These are phyloP conservation scores for Closterium sp. DNA, from an alignment of 139 green algal species.

Conservation along the genomic window DNA sequence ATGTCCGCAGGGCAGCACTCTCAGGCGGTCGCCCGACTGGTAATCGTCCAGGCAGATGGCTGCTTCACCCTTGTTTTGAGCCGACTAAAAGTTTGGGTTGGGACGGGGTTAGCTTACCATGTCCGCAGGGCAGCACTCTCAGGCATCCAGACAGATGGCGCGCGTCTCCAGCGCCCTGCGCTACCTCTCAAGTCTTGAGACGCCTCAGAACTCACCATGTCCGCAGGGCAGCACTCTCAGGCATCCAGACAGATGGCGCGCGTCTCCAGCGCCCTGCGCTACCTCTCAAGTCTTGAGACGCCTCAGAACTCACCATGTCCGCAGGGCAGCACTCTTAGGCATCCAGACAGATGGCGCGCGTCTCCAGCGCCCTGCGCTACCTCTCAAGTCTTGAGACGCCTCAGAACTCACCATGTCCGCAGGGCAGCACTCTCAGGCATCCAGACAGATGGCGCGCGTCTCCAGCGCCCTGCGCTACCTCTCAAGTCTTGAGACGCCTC, in stretches of 20 bases:
- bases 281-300: too few species aligned
- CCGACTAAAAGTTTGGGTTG: too few species aligned
- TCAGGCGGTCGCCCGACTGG: constrained; percentile 45
- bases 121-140: constrained; percentile 49
- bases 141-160: constrained; percentile 55
- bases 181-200: too few species aligned
- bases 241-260: constrained; percentile 56
- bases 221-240: constrained; percentile 52
- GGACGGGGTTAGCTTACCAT: constrained; percentile 34
- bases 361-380: too few species aligned
- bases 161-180: constrained; percentile 25
- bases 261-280: neutral
- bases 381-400: too few species aligned
- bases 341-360: too few species aligned
- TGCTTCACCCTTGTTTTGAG: too few species aligned
- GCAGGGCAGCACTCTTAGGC: too few species aligned
- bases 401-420: too few species aligned
- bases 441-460: constrained; percentile 42
- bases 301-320: too few species aligned
- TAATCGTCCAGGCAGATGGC: constrained; percentile 59
- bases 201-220: constrained; percentile 44
- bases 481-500: too few species aligned
- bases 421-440: too few species aligned
- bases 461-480: neutral
- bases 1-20: constrained; percentile 54